Percentiles rank a stretch among this genome's conserved stretches.
Evolutionary conservation across 176 grass and related monocot genomes (phyloP).

Genomic region (Carex kokanica): DNA sequence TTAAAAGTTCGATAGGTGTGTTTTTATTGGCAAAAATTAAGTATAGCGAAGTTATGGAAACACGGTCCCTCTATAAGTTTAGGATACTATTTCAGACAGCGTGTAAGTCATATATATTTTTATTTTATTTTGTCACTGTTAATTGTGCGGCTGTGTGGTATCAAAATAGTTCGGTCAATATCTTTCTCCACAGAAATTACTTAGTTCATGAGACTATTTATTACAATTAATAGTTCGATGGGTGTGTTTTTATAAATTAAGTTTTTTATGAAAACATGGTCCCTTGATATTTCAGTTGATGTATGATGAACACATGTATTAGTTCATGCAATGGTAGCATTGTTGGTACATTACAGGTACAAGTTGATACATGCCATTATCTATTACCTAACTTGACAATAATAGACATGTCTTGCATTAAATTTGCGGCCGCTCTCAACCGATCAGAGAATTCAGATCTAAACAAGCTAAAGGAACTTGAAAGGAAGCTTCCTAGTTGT

Average conservation of each 20-base stretch:
- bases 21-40: no score
- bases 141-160: no score
- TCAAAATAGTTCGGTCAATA: no score
- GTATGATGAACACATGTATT: not conserved
- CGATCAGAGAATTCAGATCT: not conserved
- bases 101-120: no score
- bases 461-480: not conserved
- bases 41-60: no score
- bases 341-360: not conserved
- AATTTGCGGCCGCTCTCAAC: not conserved
- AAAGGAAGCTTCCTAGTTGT: slow-evolving; percentile 31
- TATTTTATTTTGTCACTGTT: no score
- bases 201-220: no score
- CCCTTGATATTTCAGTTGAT: not conserved
- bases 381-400: not conserved
- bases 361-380: not conserved
- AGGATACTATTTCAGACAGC: no score
- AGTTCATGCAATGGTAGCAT: not conserved
- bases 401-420: not conserved
- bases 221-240: not conserved
- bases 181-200: no score
- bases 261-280: not conserved
- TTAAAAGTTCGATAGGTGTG: no score
- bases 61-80: no score
- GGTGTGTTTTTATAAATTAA: not conserved